Base-by-base conservation (phyloP, 2,329 filamentous ascomycete species). In the Colletotrichum chrysophilum region DNA sequence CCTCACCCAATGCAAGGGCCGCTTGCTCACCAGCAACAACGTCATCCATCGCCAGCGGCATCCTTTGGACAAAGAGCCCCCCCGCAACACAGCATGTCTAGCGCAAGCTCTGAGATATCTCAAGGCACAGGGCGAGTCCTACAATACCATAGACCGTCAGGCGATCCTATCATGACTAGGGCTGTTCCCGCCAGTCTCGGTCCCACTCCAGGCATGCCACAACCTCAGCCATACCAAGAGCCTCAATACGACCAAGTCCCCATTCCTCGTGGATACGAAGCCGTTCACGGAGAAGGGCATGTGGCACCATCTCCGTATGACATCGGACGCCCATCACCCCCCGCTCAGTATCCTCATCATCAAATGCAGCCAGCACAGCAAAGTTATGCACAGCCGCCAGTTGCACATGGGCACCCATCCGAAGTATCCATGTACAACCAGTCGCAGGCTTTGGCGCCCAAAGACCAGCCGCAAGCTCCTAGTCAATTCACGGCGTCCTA, bases 171-270 rank as follows among this genome's bases (percentile, higher is more conserved):
- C 14, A 52, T 34, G 34, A 74, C 43, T 38, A 43, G 48, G 58
- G 28, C 58, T 13, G 18, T 69, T 18, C 34, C 58, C 12, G n/a
- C 30, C n/a, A 21, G 26, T 5, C 34, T 38, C 34, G 48, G 38
- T 26, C 60, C 55, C 16, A 38, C 34, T 28, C 24, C 52, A 43
- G 16, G n/a, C 36, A 36, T 28, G 43, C 52, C 66, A 36, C 43
- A 55, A 18, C 16, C 10, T 43, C 70, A 65, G 60, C 67, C 21
- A 43, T 74, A 66, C 34, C 65, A 32, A 30, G 85, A 85, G 61
- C 84, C 81, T 14, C 80, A 80, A 32, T 87, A 87, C 48, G 84
- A 79, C 4, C 78, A 79, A 14, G 83, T 87, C 2, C 84, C 86
- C 2, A 85, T 86, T 43, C 85, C 86, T 1, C 78, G 75, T 30